These are phyloP conservation scores for Ascochyta rabiei DNA, from an alignment of 2,329 filamentous ascomycete species.

Conservation along the genomic window DNA sequence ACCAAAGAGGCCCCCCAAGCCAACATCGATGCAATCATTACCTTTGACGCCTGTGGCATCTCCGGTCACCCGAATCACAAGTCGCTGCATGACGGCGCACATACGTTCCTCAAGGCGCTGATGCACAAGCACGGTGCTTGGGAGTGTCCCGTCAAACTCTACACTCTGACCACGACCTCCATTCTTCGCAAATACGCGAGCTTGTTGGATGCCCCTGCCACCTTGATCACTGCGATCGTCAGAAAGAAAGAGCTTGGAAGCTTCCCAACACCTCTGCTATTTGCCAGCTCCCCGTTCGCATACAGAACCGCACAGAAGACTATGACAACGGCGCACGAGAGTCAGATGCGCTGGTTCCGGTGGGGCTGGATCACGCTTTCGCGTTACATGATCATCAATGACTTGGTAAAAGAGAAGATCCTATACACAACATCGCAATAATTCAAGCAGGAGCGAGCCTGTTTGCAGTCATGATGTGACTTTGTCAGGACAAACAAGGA, in stretches of 20 bases:
- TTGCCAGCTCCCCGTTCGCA: conserved; percentile 69
- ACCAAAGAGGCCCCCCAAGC: conserved; percentile 55
- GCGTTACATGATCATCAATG: conserved; percentile 95
- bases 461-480: neutral
- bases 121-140: conserved; percentile 68
- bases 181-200: conserved; percentile 81
- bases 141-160: conserved; percentile 78
- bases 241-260: conserved; percentile 59
- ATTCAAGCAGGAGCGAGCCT: too few relatives aligned
- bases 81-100: conserved; percentile 82
- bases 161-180: conserved; percentile 77
- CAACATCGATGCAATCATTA: conserved; percentile 81
- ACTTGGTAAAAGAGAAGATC: conserved; percentile 68
- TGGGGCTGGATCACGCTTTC: conserved; percentile 93
- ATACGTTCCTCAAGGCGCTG: conserved; percentile 71
- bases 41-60: conserved; percentile 83
- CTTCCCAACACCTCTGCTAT: conserved; percentile 66
- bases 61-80: conserved; percentile 94
- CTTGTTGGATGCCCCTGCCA: conserved; percentile 76
- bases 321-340: conserved; percentile 89
- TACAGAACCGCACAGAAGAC: conserved; percentile 76
- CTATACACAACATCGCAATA: neutral
- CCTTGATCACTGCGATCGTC: conserved; percentile 64
- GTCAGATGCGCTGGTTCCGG: conserved; percentile 98
- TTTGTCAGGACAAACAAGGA: neutral